phyloP scores from a whole-genome alignment of 148 eudicot genomes.

The Hydrangea macrophylla region DNA sequence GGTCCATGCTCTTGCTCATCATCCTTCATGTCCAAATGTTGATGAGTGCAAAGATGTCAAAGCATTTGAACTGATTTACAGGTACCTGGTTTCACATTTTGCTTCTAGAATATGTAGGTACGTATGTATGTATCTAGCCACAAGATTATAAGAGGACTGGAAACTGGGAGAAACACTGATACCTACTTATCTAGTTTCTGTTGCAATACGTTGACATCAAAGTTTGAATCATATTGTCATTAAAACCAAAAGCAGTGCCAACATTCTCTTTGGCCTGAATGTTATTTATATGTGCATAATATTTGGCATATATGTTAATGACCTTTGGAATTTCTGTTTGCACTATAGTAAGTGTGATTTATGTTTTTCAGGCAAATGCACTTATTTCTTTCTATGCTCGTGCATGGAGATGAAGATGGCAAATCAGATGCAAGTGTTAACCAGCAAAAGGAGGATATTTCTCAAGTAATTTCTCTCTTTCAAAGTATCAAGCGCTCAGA shows the following conservation, averaged over 20 bases:
- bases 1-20: constrained; percentile 90
- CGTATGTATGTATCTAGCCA: neutral
- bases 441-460: constrained; percentile 46
- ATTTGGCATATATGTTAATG: neutral
- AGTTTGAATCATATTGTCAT: no score
- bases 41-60: constrained; percentile 77
- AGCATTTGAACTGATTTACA: constrained; percentile 70
- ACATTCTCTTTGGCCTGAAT: no score
- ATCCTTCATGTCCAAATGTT: constrained; percentile 65
- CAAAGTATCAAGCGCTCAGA: constrained; percentile 63
- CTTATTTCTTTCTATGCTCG: constrained; percentile 77
- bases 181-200: neutral
- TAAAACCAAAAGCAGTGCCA: no score
- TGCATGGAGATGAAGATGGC: constrained; percentile 70
- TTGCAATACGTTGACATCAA: no score
- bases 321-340: neutral
- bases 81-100: constrained; percentile 36
- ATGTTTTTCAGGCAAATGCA: constrained; percentile 58
- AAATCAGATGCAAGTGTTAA: constrained; percentile 45
- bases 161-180: neutral
- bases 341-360: neutral
- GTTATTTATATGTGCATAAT: no score
- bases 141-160: neutral
- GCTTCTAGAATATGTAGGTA: neutral
- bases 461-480: constrained; percentile 50